phyloP scores from a whole-genome alignment of 352 stramenopile genomes.

The Elongisporangium prolatum region DNA sequence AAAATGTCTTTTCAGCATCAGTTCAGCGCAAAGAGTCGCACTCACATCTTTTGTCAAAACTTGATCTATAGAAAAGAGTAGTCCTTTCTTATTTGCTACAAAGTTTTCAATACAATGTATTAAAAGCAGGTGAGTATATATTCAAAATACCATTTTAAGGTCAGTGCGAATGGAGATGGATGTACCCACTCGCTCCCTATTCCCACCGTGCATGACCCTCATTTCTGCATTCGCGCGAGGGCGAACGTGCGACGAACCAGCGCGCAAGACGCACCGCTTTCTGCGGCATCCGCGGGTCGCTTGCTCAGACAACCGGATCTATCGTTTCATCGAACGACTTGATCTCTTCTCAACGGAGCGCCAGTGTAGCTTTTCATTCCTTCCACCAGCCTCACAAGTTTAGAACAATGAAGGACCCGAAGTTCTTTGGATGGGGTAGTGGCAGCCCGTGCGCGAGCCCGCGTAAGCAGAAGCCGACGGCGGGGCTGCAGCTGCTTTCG shows the following conservation, averaged over 20 bases:
- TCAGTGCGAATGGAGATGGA: neutral
- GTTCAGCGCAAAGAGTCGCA: neutral
- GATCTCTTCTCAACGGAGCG: neutral
- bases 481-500: constrained; percentile 29
- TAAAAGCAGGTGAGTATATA: neutral
- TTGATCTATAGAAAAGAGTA: neutral
- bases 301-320: neutral
- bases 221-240: neutral
- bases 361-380: neutral
- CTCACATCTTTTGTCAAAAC: neutral
- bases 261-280: neutral
- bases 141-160: neutral
- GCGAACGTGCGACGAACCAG: neutral
- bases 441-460: neutral
- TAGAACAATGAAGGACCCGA: neutral
- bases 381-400: neutral
- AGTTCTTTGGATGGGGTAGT: neutral
- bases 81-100: neutral
- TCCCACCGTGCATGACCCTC: neutral
- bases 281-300: neutral
- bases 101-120: neutral
- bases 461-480: neutral
- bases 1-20: neutral
- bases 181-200: neutral
- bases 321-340: neutral